Percentiles rank a stretch among this genome's conserved stretches.
Evolutionary conservation across 1,284 basidiomycete genomes (phyloP).

Genomic region (Agroathelia rolfsii): DNA sequence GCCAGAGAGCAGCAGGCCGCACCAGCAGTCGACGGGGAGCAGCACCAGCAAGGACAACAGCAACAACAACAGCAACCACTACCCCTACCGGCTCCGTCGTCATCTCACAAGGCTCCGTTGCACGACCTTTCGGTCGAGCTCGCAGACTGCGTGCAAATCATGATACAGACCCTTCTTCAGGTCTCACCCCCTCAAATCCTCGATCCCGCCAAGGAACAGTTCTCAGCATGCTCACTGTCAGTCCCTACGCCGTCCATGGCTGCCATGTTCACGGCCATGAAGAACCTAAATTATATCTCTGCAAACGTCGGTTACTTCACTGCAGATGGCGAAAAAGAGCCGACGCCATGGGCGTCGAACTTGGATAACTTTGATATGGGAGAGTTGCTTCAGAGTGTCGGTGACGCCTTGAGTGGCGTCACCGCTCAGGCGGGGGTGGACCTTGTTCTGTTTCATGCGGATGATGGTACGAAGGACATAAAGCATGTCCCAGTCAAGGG

Average conservation of each 20-base stretch:
- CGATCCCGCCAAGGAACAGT: constrained; percentile 85
- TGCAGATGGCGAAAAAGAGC: constrained; percentile 7
- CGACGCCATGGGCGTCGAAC: constrained; percentile 4
- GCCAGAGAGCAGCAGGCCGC: constrained; percentile 1
- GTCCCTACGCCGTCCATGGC: constrained; percentile 80
- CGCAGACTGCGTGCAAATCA: constrained; percentile 79
- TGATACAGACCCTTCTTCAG: constrained; percentile 82
- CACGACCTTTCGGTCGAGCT: constrained; percentile 70
- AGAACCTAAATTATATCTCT: constrained; percentile 83
- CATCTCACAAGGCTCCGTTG: constrained; percentile 32
- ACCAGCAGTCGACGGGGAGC: too few species aligned
- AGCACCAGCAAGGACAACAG: background rate
- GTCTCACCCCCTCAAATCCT: constrained; percentile 82
- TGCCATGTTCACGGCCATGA: constrained; percentile 83
- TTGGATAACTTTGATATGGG: constrained; percentile 54
- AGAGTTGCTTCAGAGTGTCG: constrained; percentile 64
- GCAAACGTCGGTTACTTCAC: constrained; percentile 60
- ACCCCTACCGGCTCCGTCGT: constrained; percentile 11
- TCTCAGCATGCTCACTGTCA: constrained; percentile 76
- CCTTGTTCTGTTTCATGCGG: constrained; percentile 80
- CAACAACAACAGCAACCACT: constrained; percentile 1
- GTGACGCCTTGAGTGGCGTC: constrained; percentile 77
- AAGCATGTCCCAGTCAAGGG: constrained; percentile 78
- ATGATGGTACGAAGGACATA: constrained; percentile 73
- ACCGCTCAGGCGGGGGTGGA: constrained; percentile 81